Evolutionary conservation across 83 land plant species (phyloP), one percentile per base, ranked within the genome.

Genomic region (Picea mariana): DNA sequence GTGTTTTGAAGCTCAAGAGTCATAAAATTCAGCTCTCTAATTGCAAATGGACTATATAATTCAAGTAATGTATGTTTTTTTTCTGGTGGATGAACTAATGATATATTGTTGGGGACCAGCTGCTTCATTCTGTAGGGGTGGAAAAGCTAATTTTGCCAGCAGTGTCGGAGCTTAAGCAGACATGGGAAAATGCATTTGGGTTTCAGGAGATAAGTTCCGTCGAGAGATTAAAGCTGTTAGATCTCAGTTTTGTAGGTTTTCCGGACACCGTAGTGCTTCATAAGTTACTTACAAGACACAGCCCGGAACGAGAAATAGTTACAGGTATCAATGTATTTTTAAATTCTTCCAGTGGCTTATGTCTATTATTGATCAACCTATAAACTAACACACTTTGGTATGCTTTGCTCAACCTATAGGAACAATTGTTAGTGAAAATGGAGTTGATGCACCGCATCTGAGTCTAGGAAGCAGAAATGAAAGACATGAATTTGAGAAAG

Each of bases 131-230:
- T 52, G 21, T 97, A 40, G 95, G 92, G 80, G 96, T 95, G n/a
- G 90, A 95, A 82, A 88, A 85, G 65, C 47, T 97, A 78, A 82
- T 93, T 31, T 84, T 97, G 27, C 99, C 97, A 69, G 93, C 99
- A 18, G 86, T 88, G 77, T 87, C 94, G 2, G 2, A 34, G 38
- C 38, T 92, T 67, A 67, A 90, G 58, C 79, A 90, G 9, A 88
- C 97, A 52, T 97, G 99, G 99, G 88, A 87, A 8, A 81, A 84
- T 26, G 78, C 91, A 11, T 97, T 97, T 87, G 96, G 94, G 38
- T 93, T 97, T 69, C 81, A 87, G 71, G 59, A 85, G 68, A 84
- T 96, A 91, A 86, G 76, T 49, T 58, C 52, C 77, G 61, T 84
- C 4, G 91, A 93, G 65, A 87, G 82, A 79, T 52, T 82, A 58